Evolutionary conservation across 306 rosid genomes (phyloP).

Genomic region (Cicer cuneatum): DNA sequence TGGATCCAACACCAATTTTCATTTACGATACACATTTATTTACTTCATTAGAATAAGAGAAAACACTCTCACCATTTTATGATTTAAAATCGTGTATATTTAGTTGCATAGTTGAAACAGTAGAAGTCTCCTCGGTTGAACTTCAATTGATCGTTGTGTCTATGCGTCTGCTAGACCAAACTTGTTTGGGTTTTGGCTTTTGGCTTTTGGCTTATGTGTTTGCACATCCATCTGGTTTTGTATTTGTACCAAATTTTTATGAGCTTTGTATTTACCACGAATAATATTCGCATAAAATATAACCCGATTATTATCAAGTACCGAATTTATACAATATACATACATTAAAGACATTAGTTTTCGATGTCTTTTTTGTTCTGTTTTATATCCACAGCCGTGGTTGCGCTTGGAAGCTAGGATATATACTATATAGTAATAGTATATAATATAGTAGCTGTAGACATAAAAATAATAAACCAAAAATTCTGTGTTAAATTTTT

Average conservation of each 20-base stretch:
- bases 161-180: constrained; percentile 40
- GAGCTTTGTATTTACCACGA: constrained; percentile 48
- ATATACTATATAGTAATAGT: too few relatives aligned
- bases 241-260: constrained; percentile 44
- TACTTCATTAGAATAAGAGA: constrained; percentile 58
- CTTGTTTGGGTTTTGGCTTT: constrained; percentile 46
- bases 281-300: constrained; percentile 32
- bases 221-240: constrained; percentile 52
- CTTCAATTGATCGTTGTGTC: constrained; percentile 53
- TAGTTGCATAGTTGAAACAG: constrained; percentile 47
- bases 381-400: too few relatives aligned
- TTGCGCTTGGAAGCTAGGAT: too few relatives aligned
- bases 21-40: constrained; percentile 50
- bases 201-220: constrained; percentile 48
- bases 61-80: constrained; percentile 53
- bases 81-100: constrained; percentile 45
- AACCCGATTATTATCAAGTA: constrained; percentile 39
- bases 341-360: constrained; percentile 15
- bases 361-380: neutral
- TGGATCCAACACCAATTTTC: constrained; percentile 40
- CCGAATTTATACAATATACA: constrained; percentile 38
- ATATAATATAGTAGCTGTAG: too few relatives aligned
- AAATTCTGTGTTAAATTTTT: too few relatives aligned
- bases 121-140: constrained; percentile 43
- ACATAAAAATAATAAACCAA: too few relatives aligned